These are phyloP conservation scores for Aspergillus aculeatinus DNA, from an alignment of 2,329 filamentous ascomycete genomes.

Conservation along the genomic window DNA sequence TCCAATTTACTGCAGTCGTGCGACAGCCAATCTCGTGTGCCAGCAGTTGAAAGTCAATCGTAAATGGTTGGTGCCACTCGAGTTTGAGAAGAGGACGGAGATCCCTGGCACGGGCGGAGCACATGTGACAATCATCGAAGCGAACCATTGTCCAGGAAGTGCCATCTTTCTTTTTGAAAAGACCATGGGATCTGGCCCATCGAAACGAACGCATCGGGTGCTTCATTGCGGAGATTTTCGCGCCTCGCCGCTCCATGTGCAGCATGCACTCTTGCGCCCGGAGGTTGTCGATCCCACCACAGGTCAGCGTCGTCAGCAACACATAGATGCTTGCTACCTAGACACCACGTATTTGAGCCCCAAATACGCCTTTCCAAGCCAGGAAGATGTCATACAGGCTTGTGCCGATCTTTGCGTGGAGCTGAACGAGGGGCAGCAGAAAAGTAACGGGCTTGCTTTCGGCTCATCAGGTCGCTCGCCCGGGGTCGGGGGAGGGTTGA, in stretches of 20 bases:
- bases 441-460: conserved; percentile 55
- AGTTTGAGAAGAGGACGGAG: conserved; percentile 77
- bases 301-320: conserved; percentile 74
- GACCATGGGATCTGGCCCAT: conserved; percentile 59
- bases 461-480: conserved; percentile 57
- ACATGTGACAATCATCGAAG: conserved; percentile 88
- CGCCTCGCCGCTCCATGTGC: conserved; percentile 79
- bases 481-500: conserved; percentile 52
- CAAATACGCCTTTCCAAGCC: conserved; percentile 88
- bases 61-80: conserved; percentile 79
- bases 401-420: conserved; percentile 86
- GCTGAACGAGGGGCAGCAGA: conserved; percentile 68
- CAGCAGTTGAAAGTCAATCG: conserved; percentile 82
- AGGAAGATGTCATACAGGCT: conserved; percentile 80
- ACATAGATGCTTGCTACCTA: conserved; percentile 92
- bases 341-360: conserved; percentile 97
- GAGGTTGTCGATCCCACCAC: conserved; percentile 68
- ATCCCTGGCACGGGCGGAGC: conserved; percentile 81
- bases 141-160: conserved; percentile 95
- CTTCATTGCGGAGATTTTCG: conserved; percentile 95
- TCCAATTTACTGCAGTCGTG: conserved; percentile 92
- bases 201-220: conserved; percentile 68
- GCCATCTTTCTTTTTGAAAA: conserved; percentile 94
- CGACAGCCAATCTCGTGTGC: conserved; percentile 85
- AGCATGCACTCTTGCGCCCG: conserved; percentile 77